Percentiles rank a stretch among this genome's conserved stretches.
These are phyloP conservation scores for Senna tora DNA, from an alignment of 306 rosid genomes.

Conservation along the genomic window DNA sequence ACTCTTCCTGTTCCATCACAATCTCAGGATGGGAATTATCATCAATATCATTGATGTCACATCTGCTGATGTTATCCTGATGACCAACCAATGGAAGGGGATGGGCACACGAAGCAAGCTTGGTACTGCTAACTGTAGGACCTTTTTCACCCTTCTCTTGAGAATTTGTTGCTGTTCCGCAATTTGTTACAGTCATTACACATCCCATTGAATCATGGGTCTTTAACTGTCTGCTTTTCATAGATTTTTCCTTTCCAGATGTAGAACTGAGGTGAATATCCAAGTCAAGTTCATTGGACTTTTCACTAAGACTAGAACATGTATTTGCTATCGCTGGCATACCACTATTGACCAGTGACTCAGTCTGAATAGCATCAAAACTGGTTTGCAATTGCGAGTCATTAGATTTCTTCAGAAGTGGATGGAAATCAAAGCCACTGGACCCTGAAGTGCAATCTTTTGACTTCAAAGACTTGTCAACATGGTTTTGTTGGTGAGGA, in stretches of 20 bases:
- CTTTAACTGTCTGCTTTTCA: slow-evolving; percentile 43
- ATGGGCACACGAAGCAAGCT: slow-evolving; percentile 48
- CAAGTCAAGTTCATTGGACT: slow-evolving; percentile 75
- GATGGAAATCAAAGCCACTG: slow-evolving; percentile 88
- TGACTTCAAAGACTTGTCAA: slow-evolving; percentile 50
- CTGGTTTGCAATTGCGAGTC: slow-evolving; percentile 41
- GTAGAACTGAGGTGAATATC: slow-evolving; percentile 76
- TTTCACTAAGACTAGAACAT: slow-evolving; percentile 46
- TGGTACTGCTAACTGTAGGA: slow-evolving; percentile 39
- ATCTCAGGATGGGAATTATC: slow-evolving; percentile 83
- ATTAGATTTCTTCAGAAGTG: slow-evolving; percentile 81
- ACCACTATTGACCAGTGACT: slow-evolving; percentile 41
- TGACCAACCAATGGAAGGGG: slow-evolving; percentile 44
- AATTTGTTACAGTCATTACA: slow-evolving; percentile 34
- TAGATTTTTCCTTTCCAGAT: slow-evolving; percentile 53
- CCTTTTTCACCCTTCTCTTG: slow-evolving; percentile 46
- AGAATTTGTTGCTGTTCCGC: slow-evolving; percentile 38
- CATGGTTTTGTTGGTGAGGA: slow-evolving; percentile 62
- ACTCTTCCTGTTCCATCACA: slow-evolving; percentile 95
- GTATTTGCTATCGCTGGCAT: slow-evolving; percentile 37
- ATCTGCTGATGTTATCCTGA: slow-evolving; percentile 48
- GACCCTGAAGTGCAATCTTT: slow-evolving; percentile 56
- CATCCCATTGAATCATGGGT: slow-evolving; percentile 45
- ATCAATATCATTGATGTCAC: slow-evolving; percentile 54
- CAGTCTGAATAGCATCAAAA: slow-evolving; percentile 47